Percentiles rank a stretch among this genome's conserved stretches.
Conservation (phyloP, 1,284 basidiomycete species). For the Moesziomyces parantarcticus region DNA sequence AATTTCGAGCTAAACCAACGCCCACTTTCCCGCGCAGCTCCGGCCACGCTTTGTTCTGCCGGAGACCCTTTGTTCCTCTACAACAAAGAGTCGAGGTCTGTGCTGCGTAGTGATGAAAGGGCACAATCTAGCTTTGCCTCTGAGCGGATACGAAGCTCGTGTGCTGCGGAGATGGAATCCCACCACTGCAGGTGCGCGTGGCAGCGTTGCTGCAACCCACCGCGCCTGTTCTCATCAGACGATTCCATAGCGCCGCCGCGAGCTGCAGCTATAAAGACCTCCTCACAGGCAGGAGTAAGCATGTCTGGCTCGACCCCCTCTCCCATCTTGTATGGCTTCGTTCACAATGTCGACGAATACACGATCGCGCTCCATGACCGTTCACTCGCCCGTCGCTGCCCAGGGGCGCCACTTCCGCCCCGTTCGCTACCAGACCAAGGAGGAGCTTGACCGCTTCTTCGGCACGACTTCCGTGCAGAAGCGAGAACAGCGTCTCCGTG, state of each 20-base stretch:
- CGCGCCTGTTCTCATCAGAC: not conserved
- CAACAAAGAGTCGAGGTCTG: not conserved
- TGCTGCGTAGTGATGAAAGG: not conserved
- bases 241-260: no score
- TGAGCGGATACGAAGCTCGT: not conserved
- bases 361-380: slow-evolving; percentile 10
- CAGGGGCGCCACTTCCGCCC: slow-evolving; percentile 41
- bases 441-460: slow-evolving; percentile 51
- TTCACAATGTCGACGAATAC: slow-evolving; percentile 17
- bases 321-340: not conserved
- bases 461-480: slow-evolving; percentile 38
- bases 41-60: no score
- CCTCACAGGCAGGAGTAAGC: not conserved
- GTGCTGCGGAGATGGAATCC: not conserved
- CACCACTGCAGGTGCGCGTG: not conserved
- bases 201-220: not conserved
- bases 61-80: no score
- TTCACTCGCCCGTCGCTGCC: not conserved
- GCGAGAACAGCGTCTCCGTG: slow-evolving; percentile 39
- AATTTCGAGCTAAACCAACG: no score
- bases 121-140: not conserved
- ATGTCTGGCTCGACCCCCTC: not conserved
- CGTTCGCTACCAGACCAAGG: slow-evolving; percentile 42
- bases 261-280: no score
- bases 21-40: no score